Conservation (phyloP, 2,329 filamentous ascomycete genomes). For the Metarhizium rileyi region DNA sequence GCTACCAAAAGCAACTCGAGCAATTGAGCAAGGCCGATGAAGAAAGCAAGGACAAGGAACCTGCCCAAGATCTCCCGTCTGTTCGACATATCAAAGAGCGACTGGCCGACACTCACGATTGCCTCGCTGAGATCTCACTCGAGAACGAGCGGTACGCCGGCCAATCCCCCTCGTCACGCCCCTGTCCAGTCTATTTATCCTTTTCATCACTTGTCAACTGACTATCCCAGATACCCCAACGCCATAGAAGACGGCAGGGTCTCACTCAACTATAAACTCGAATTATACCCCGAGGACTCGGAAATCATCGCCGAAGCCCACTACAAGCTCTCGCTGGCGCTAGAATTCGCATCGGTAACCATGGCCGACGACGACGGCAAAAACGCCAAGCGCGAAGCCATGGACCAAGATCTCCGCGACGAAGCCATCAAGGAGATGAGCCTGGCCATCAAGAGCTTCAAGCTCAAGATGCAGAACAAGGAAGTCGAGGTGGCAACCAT, state of each 20-base stretch:
- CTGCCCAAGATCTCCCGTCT: constrained; percentile 28
- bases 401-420: constrained; percentile 61
- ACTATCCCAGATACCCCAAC: constrained; percentile 54
- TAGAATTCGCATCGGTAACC: constrained; percentile 84
- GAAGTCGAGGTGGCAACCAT: constrained; percentile 55
- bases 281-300: constrained; percentile 70
- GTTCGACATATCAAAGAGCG: constrained; percentile 66
- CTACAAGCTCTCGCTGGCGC: constrained; percentile 88
- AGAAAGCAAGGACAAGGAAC: constrained; percentile 33
- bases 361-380: constrained; percentile 40
- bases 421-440: constrained; percentile 65
- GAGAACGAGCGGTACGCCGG: constrained; percentile 72
- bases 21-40: constrained; percentile 22
- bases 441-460: constrained; percentile 62
- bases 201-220: constrained; percentile 1
- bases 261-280: constrained; percentile 67
- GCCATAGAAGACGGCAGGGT: constrained; percentile 78
- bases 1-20: constrained; percentile 48
- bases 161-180: not conserved
- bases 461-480: constrained; percentile 60
- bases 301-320: constrained; percentile 88
- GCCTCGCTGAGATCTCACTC: constrained; percentile 91
- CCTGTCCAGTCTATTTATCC: not conserved
- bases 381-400: constrained; percentile 35
- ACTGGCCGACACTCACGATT: constrained; percentile 84